Evolutionary conservation across 2,329 filamentous ascomycete species (phyloP), one percentile per base, ranked within the genome.

Genomic region (Juglanconis oblonga): DNA sequence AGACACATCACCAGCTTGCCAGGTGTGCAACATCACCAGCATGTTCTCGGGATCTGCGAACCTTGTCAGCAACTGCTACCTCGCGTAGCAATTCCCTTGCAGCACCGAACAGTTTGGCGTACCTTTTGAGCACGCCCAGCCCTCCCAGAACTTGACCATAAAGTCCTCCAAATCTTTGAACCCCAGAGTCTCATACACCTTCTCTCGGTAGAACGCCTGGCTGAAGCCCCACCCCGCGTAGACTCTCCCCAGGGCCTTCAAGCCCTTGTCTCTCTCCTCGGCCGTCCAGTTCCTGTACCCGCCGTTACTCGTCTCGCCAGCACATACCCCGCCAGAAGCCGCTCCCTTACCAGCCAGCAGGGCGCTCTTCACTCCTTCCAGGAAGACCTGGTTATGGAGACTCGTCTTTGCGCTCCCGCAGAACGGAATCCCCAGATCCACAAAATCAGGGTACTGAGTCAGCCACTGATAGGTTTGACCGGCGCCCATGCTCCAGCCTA

Each of bases 211-310:
- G 68, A 93, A 94, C 0, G 88, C 81, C 67, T 93, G 90, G 55
- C 86, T 89, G 67, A 94, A 90, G 0, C 91, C 90, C 90, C 86
- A 95, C 0, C 90, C 90, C 1, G 90, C 89, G 72, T 95, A 95
- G 0, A 87, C 90, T 49, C 89, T 80, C 0, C 83, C 89, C 59
- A 94, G 83, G 0, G 90, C 90, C 67, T 88, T 92, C 45, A 94
- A 69, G 59, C 80, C 69, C 33, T 68, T 52, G 64, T 67, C 35
- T 67, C 73, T 68, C 67, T 75, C 67, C 3, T 69, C 14, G 49
- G 63, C 4, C 57, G 62, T 52, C 68, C 55, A 24, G 55, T 63
- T 50, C 52, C 58, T 55, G 17, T 63, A 63, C 17, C 40, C 55
- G 0, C 35, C 55, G 2, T 10, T 51, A 14, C 50, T 29, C 14